phyloP scores from a whole-genome alignment of 768 basidiomycete species.

The Russula olivacea region DNA sequence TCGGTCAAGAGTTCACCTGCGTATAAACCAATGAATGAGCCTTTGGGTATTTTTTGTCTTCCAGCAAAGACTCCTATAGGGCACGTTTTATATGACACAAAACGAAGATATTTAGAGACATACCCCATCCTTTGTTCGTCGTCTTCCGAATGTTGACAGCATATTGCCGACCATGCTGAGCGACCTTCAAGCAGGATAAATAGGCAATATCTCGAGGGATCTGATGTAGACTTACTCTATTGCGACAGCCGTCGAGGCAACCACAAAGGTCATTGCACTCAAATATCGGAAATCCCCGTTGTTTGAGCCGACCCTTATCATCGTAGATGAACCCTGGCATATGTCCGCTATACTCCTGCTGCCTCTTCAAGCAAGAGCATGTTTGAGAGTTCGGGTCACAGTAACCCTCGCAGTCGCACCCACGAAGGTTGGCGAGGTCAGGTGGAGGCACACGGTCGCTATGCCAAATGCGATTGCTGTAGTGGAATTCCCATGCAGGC shows the following conservation, averaged over 20 bases:
- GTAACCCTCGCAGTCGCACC: slow-evolving; percentile 69
- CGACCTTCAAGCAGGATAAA: slow-evolving; percentile 48
- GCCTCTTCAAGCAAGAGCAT: slow-evolving; percentile 63
- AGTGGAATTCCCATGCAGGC: slow-evolving; percentile 83
- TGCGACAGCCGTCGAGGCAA: slow-evolving; percentile 76
- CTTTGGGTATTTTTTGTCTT: slow-evolving; percentile 53
- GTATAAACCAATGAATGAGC: slow-evolving; percentile 79
- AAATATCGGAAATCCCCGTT: slow-evolving; percentile 57
- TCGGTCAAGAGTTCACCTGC: slow-evolving; percentile 77
- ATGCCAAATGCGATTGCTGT: slow-evolving; percentile 78
- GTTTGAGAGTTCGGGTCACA: slow-evolving; percentile 71
- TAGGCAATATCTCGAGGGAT: background rate
- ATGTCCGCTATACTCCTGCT: slow-evolving; percentile 40
- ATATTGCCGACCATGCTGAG: slow-evolving; percentile 69
- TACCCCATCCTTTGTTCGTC: slow-evolving; percentile 79
- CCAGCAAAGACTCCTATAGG: slow-evolving; percentile 64
- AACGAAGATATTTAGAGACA: slow-evolving; percentile 22
- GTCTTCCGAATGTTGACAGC: slow-evolving; percentile 66
- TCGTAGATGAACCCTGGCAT: slow-evolving; percentile 66
- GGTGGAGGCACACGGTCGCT: slow-evolving; percentile 63
- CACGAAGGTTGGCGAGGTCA: slow-evolving; percentile 47
- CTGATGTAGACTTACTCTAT: slow-evolving; percentile 51
- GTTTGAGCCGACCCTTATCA: slow-evolving; percentile 44
- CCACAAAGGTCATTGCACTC: slow-evolving; percentile 82
- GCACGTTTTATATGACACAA: slow-evolving; percentile 8